Evolutionary conservation across 2,329 filamentous ascomycete species (phyloP).

Genomic region (Emmonsiellopsis sp.): DNA sequence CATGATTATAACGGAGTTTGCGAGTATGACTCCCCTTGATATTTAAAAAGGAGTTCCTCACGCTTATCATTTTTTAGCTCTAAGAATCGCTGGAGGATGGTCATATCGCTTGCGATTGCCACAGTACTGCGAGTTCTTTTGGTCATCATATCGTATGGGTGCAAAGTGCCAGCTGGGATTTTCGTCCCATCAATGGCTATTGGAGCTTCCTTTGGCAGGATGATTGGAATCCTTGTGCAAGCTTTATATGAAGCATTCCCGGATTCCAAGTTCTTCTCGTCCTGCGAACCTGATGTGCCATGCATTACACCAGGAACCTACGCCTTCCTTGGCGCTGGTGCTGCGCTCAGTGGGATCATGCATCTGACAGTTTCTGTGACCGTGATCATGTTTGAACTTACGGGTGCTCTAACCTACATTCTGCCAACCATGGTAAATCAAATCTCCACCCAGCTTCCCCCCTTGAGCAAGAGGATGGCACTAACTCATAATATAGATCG

Average conservation of each 20-base stretch:
- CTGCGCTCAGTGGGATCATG: constrained; percentile 92
- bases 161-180: constrained; percentile 94
- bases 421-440: constrained; percentile 73
- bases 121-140: constrained; percentile 73
- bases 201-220: constrained; percentile 85
- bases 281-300: constrained; percentile 81
- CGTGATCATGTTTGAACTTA: constrained; percentile 99
- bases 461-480: neutral
- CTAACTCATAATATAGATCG: constrained; percentile 48
- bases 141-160: constrained; percentile 93
- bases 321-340: constrained; percentile 85
- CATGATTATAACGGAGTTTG: constrained; percentile 88
- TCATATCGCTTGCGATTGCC: constrained; percentile 66
- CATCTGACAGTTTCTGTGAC: constrained; percentile 94
- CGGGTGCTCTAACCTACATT: constrained; percentile 93
- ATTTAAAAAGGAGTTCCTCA: neutral
- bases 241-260: constrained; percentile 78
- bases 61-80: constrained; percentile 27
- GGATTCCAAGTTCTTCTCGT: constrained; percentile 70
- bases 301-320: constrained; percentile 98
- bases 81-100: constrained; percentile 65
- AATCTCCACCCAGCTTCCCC: neutral
- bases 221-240: constrained; percentile 90
- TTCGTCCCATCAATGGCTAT: constrained; percentile 98
- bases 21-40: constrained; percentile 43